Percentiles rank a stretch among this genome's conserved stretches.
Evolutionary conservation across 495 filamentous ascomycete species (phyloP).

Genomic region (Penicillium atrosanguineum): DNA sequence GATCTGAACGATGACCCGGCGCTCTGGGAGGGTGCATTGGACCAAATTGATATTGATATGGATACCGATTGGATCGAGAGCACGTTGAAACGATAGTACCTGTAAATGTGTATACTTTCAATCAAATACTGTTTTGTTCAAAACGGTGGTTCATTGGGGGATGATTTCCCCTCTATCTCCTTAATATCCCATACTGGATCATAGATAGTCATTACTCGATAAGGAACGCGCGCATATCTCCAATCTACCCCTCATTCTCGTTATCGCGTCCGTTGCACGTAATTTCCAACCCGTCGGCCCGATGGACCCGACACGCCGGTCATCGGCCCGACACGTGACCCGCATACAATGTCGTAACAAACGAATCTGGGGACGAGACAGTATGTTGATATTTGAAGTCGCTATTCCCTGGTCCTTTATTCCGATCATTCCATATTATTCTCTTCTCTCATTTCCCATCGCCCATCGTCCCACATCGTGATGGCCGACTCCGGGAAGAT

Average conservation of each 20-base stretch:
- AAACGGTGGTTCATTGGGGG: no score
- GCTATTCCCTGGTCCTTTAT: not conserved
- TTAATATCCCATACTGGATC: not conserved
- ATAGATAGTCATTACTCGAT: not conserved
- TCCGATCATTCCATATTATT: not conserved
- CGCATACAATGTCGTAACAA: conserved; percentile 1
- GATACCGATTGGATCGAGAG: conserved; percentile 43
- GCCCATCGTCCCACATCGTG: not conserved
- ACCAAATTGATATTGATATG: conserved; percentile 42
- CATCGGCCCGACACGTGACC: conserved; percentile 39
- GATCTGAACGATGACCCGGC: conserved; percentile 37
- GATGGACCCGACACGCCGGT: conserved; percentile 11
- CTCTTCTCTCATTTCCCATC: not conserved
- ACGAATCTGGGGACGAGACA: not conserved
- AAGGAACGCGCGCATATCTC: not conserved
- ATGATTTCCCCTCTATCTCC: not conserved
- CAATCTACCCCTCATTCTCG: not conserved
- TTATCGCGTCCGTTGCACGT: not conserved
- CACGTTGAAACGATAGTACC: conserved; percentile 23
- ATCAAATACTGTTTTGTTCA: no score
- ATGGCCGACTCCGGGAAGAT: conserved; percentile 38
- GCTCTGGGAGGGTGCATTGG: conserved; percentile 37
- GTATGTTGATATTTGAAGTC: conserved; percentile 2
- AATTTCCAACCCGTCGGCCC: conserved; percentile 19
- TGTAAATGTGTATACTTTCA: not conserved